Evolutionary conservation across 805 yeast genomes (phyloP), one percentile per base, ranked within the genome.

Genomic region (Sungouiella thailandica): DNA sequence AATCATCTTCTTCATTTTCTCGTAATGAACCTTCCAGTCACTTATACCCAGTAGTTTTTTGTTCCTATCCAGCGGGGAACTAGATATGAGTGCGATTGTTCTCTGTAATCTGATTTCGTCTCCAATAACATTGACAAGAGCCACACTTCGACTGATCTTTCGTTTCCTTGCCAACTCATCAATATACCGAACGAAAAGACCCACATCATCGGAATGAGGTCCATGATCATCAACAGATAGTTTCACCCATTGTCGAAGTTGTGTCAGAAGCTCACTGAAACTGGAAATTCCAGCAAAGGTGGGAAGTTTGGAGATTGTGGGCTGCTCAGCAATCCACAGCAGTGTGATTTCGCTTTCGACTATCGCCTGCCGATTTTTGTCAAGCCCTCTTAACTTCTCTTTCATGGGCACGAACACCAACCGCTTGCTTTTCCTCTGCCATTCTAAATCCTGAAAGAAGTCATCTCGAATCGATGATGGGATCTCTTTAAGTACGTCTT

Each of bases 381-480:
- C 35, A 11, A 31, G 37, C 25, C 24, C 28, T 23, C 40, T 38
- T 7, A 63, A 36, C 36, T 60, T 60, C 4, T 55, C 56, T 24
- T 52, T 47, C 37, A 60, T 40, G 1, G 63, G 47, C 6, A 46
- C 50, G 15, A 55, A 37, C 23, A 51, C 54, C 23, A 53, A 40
- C 18, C 44, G 41, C 34, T 53, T 55, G n/a, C 50, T 37, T 32
- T 53, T 51, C 17, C 49, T 51, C 27, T 49, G 56, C 36, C 55
- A 49, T 25, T 58, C 62, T 23, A 60, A 36, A 23, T 65, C 70
- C 31, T 57, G 56, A 29, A 60, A 32, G 5, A 65, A 64, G 33
- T 65, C 68, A 7, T 57, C 40, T 32, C 58, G 50, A 9, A 67
- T 45, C 5, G 59, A 56, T 0, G 69, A 55, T 0, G 72, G 72